Base-by-base conservation (phyloP, 257 asterid species). In the Fraxinus excelsior region DNA sequence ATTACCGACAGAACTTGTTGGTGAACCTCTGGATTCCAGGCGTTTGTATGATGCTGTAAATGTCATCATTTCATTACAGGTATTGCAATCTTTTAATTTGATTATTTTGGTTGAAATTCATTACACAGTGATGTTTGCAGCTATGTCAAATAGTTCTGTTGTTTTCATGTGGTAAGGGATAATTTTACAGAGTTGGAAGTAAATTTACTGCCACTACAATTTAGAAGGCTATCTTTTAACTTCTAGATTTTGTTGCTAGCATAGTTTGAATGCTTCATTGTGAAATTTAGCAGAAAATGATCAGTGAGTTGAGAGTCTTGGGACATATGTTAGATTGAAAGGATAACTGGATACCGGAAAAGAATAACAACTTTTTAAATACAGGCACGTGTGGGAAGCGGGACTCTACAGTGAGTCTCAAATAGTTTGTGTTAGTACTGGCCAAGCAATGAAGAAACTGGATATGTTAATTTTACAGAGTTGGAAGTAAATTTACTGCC, bases 11-110 rank as follows among this genome's bases (percentile, higher is more conserved):
- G 94, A 88, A 79, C 72, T 84, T 58, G 97, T 90, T 3, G 99
- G 99, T 49, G 92, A 87, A 75, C 91, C 98, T 21, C 53, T 93
- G 49, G 94, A 86, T 53, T 88, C 87, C 32, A 86, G 87, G 84
- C 83, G 85, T 56, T 79, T 93, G 10, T 93, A 88, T 73, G 96
- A 93, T 89, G 91, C 98, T 76, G 98, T 93, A 79, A 91, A 96
- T 81, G 98, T 93, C 76, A 79, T 89, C 73, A 81, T 96, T 76
- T 96, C 99, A 64, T 89, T 96, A 70, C 99, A 96, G 99, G 99
- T 94, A 87, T 74, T 78, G 5, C 23, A 21, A 78, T 78, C 62
- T 72, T 81, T 60, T 69, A 23, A 71, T 62, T 67, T 62, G 32
- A 66, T 13, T 28, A 71, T 28, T 26, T 56, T 64, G 28, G 42